Percentiles rank a stretch among this genome's conserved stretches.
Conservation (phyloP, 257 asterid genomes). For the Solanum rostratum region DNA sequence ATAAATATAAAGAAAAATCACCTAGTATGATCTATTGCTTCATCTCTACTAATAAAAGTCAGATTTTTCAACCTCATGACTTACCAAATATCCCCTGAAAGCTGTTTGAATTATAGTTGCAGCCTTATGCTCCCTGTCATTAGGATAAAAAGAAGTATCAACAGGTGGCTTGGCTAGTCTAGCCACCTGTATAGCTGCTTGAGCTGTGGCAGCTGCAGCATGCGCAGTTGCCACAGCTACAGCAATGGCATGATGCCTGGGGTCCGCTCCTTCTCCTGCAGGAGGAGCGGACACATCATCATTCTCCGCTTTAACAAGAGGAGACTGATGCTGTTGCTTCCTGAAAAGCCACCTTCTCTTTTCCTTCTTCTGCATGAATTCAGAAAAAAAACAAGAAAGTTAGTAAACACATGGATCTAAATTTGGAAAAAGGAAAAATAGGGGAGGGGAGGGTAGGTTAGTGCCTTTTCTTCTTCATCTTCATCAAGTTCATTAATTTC, state of each 20-base stretch:
- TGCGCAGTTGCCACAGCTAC: conserved; percentile 21
- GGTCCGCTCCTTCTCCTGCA: not conserved
- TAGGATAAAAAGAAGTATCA: not conserved
- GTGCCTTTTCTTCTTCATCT: conserved; percentile 30
- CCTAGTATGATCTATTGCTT: not conserved
- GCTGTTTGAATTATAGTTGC: conserved; percentile 25
- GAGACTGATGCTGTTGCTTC: not conserved
- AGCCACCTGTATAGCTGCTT: conserved; percentile 18
- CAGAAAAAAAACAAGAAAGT: not conserved
- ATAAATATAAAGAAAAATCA: not conserved
- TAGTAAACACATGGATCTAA: not conserved
- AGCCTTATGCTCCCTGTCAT: conserved; percentile 5
- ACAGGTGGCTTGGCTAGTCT: conserved; percentile 9
- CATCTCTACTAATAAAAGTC: not conserved
- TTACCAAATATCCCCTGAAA: conserved; percentile 38
- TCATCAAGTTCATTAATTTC: not conserved
- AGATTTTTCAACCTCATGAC: not conserved
- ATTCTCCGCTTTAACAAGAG: not conserved
- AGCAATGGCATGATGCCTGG: conserved; percentile 23
- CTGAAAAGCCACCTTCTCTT: conserved; percentile 28
- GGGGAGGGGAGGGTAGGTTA: too few relatives aligned
- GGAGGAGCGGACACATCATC: not conserved
- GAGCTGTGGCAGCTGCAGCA: conserved; percentile 21
- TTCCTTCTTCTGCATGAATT: conserved; percentile 21
- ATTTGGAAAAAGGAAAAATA: not conserved